Percentiles rank a stretch among this genome's conserved stretches.
Conservation (phyloP, 2,329 filamentous ascomycete genomes). For the Aspergillus novofumigatus region DNA sequence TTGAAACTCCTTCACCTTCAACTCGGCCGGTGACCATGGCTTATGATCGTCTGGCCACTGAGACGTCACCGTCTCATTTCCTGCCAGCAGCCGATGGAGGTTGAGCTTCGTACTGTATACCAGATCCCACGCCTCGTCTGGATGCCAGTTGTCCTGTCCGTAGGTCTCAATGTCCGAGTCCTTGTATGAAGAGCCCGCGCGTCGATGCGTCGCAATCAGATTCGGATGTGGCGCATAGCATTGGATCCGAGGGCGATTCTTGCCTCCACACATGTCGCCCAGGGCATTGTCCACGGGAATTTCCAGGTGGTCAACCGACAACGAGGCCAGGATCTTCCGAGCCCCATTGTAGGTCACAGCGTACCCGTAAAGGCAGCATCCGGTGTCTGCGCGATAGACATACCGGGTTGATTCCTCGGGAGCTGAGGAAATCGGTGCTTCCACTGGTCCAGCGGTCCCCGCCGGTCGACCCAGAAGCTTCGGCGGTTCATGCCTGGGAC, state of each 20-base stretch:
- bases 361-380: slow-evolving; percentile 37
- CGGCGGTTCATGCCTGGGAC: background rate
- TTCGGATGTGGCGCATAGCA: slow-evolving; percentile 43
- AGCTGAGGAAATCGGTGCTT: slow-evolving; percentile 8
- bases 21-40: slow-evolving; percentile 17
- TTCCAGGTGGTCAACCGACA: slow-evolving; percentile 23
- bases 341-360: slow-evolving; percentile 37
- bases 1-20: slow-evolving; percentile 14
- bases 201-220: slow-evolving; percentile 47
- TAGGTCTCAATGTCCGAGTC: slow-evolving; percentile 26
- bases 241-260: slow-evolving; percentile 24
- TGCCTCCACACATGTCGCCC: slow-evolving; percentile 45
- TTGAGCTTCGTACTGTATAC: slow-evolving; percentile 25
- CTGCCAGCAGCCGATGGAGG: slow-evolving; percentile 18
- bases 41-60: slow-evolving; percentile 16
- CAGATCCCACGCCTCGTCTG: slow-evolving; percentile 16
- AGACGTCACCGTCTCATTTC: slow-evolving; percentile 14
- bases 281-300: slow-evolving; percentile 44
- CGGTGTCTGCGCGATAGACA: slow-evolving; percentile 29
- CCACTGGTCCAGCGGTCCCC: background rate
- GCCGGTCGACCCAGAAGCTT: background rate
- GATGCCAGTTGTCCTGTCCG: slow-evolving; percentile 9
- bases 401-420: slow-evolving; percentile 34
- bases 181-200: slow-evolving; percentile 31
- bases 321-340: slow-evolving; percentile 32